These are phyloP conservation scores for Castanea crenata DNA, from an alignment of 306 rosid species.

Conservation along the genomic window DNA sequence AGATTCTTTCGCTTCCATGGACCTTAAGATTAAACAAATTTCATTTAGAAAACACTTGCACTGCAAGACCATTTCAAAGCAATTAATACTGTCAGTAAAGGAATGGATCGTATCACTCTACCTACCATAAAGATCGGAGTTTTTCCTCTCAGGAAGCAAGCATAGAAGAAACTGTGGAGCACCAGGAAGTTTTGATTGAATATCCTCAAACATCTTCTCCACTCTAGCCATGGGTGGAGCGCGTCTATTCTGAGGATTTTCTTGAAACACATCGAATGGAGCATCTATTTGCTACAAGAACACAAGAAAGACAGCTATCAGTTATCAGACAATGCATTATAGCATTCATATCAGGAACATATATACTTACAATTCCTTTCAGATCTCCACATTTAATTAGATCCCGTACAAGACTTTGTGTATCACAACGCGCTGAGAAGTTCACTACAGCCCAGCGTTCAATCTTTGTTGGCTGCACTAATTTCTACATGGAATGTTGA, in stretches of 20 bases:
- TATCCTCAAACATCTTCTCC: conserved; percentile 71
- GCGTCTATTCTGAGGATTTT: conserved; percentile 57
- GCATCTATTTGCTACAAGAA: conserved; percentile 44
- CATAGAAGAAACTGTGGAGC: conserved; percentile 76
- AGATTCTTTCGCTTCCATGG: conserved; percentile 90
- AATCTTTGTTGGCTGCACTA: conserved; percentile 54
- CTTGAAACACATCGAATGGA: conserved; percentile 66
- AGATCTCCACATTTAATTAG: conserved; percentile 61
- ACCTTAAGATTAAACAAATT: conserved; percentile 38
- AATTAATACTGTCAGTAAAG: not conserved
- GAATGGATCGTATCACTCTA: conserved; percentile 5
- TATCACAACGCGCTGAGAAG: conserved; percentile 84
- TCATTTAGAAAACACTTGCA: not conserved
- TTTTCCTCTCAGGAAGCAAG: conserved; percentile 86
- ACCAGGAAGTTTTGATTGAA: conserved; percentile 67
- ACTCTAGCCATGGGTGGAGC: conserved; percentile 79
- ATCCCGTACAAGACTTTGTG: conserved; percentile 51
- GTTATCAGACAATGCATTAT: not conserved
- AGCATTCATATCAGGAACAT: not conserved
- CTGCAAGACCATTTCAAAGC: not conserved
- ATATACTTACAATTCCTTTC: conserved; percentile 83
- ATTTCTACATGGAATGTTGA: conserved; percentile 45
- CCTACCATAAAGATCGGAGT: conserved; percentile 92
- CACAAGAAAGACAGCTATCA: not conserved
- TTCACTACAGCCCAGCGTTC: conserved; percentile 79